A percentile compares a stretch with the other conserved stretches of the same genome.
Evolutionary conservation across 2,329 filamentous ascomycete genomes (phyloP).

Genomic region (Magnaporthiopsis incrustans): DNA sequence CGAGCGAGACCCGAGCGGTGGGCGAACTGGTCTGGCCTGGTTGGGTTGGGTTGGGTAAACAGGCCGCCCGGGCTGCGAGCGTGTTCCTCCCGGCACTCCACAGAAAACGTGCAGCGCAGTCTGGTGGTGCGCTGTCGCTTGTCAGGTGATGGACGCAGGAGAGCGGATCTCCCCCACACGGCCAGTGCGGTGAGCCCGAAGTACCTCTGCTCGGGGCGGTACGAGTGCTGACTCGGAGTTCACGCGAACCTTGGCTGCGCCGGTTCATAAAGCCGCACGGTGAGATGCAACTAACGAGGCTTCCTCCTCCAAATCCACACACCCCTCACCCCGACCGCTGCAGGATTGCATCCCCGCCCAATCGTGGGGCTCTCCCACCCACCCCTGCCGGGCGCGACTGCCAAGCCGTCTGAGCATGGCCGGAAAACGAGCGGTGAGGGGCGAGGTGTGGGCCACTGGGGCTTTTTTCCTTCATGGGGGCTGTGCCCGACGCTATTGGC

Average conservation of each 20-base stretch:
- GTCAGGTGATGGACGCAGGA: neutral
- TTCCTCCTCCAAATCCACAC: too few relatives aligned
- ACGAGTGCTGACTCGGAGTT: neutral
- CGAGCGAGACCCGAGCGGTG: neutral
- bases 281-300: neutral
- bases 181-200: neutral
- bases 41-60: neutral
- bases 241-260: neutral
- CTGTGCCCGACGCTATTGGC: neutral
- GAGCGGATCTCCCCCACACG: neutral
- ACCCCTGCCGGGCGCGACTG: neutral
- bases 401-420: neutral
- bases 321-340: too few relatives aligned
- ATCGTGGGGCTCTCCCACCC: neutral
- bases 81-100: neutral
- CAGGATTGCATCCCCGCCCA: too few relatives aligned
- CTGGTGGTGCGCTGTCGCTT: neutral
- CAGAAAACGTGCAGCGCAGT: neutral
- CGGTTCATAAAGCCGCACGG: too few relatives aligned
- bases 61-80: too few relatives aligned
- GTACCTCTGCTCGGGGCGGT: neutral
- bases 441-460: neutral
- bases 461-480: too few relatives aligned
- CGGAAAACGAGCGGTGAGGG: neutral
- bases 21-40: neutral